Conservation (phyloP, 139 green algal species). For the Penium margaritaceum region DNA sequence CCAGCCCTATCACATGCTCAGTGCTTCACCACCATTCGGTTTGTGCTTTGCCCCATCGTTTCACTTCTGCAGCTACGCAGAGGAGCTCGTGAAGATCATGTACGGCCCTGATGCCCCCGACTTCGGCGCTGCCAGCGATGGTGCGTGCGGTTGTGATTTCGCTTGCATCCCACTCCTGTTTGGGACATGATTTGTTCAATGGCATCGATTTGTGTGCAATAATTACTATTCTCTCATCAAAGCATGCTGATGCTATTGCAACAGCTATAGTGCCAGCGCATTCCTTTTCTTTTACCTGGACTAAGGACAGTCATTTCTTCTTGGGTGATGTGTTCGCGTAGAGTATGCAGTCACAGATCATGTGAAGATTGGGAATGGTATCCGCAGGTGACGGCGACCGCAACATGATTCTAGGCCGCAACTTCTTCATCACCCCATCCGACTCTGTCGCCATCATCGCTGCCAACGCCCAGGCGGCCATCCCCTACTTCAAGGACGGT, state of each 20-base stretch:
- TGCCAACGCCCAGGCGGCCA: conserved; percentile 83
- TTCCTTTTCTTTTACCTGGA: too few relatives aligned
- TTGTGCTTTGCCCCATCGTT: too few relatives aligned
- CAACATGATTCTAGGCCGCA: conserved; percentile 96
- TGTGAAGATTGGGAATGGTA: too few relatives aligned
- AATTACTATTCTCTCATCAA: too few relatives aligned
- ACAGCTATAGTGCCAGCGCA: conserved; percentile 43
- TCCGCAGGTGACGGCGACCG: conserved; percentile 78
- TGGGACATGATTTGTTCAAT: too few relatives aligned
- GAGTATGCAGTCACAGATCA: too few relatives aligned
- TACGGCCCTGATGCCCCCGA: conserved; percentile 62
- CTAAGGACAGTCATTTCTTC: not conserved
- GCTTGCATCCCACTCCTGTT: too few relatives aligned
- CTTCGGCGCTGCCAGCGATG: conserved; percentile 61
- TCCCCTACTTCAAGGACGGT: conserved; percentile 94
- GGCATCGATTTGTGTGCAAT: too few relatives aligned
- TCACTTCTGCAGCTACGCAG: conserved; percentile 74
- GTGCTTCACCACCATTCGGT: too few relatives aligned
- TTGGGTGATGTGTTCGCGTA: not conserved
- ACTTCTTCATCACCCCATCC: conserved; percentile 94
- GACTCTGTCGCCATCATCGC: conserved; percentile 98
- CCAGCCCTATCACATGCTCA: too few relatives aligned
- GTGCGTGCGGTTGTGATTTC: too few relatives aligned
- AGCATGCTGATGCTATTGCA: too few relatives aligned
- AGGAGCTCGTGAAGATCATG: conserved; percentile 91